Conservation (phyloP, 805 yeast genomes). For the Kazachstania taianensis region DNA sequence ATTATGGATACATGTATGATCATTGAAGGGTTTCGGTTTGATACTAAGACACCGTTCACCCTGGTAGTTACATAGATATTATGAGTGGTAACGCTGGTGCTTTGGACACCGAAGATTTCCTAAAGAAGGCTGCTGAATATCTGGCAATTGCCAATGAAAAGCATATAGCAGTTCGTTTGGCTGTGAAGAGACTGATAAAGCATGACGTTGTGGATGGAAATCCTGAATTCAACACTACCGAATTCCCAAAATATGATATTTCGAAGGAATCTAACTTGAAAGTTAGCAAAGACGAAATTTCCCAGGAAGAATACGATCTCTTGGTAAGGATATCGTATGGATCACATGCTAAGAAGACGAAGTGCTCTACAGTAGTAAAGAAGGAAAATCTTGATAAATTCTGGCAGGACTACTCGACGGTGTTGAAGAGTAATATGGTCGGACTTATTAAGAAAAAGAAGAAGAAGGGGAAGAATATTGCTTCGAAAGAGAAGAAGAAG, state of each 20-base stretch:
- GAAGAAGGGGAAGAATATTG: constrained; percentile 37
- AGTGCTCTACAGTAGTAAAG: constrained; percentile 64
- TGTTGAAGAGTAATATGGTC: constrained; percentile 56
- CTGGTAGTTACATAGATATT: not conserved
- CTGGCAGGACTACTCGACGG: constrained; percentile 66
- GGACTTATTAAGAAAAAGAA: constrained; percentile 80
- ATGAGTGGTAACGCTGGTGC: constrained; percentile 8
- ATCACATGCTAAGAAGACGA: constrained; percentile 33
- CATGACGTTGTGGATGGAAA: constrained; percentile 29
- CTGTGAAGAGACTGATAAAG: constrained; percentile 23
- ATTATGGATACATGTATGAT: no score
- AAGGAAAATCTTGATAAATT: constrained; percentile 53
- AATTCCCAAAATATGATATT: constrained; percentile 26
- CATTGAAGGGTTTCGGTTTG: no score
- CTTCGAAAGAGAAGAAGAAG: constrained; percentile 6
- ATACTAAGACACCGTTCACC: no score
- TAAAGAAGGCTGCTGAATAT: constrained; percentile 16
- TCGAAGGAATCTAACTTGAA: constrained; percentile 16
- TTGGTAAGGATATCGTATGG: constrained; percentile 47
- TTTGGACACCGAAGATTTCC: constrained; percentile 15
- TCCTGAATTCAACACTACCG: constrained; percentile 41
- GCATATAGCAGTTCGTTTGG: constrained; percentile 20
- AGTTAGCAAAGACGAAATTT: constrained; percentile 13
- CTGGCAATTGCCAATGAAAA: constrained; percentile 22
- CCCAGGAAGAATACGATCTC: constrained; percentile 41